Evolutionary conservation across 2,329 filamentous ascomycete genomes (phyloP).

Genomic region (Beauveria bassiana): DNA sequence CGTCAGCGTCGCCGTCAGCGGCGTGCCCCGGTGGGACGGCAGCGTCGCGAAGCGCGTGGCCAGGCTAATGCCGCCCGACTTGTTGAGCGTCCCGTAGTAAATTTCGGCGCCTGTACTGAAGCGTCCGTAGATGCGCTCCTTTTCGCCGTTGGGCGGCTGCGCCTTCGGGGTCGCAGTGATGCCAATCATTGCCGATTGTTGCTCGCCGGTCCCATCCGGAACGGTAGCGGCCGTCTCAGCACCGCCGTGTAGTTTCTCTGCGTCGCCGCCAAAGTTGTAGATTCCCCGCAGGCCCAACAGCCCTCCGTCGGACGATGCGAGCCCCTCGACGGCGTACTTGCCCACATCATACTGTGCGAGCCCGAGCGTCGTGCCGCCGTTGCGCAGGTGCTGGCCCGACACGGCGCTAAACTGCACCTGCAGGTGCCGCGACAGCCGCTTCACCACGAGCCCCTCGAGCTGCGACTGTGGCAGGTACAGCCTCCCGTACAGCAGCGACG

Average conservation of each 20-base stretch:
- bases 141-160: constrained; percentile 24
- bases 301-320: constrained; percentile 88
- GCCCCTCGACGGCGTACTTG: constrained; percentile 79
- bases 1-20: constrained; percentile 87
- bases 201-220: not conserved
- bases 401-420: constrained; percentile 77
- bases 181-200: not conserved
- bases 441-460: constrained; percentile 77
- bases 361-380: constrained; percentile 68
- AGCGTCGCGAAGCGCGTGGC: constrained; percentile 86
- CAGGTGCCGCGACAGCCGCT: constrained; percentile 66
- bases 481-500: constrained; percentile 65
- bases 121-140: constrained; percentile 64
- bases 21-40: constrained; percentile 71
- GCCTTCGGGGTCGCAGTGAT: not conserved
- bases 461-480: constrained; percentile 78
- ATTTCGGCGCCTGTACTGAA: constrained; percentile 88
- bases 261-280: constrained; percentile 86
- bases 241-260: constrained; percentile 21
- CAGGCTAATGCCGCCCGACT: constrained; percentile 83
- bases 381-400: constrained; percentile 61
- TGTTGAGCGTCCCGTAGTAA: constrained; percentile 93
- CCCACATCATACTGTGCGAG: constrained; percentile 76
- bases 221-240: not conserved
- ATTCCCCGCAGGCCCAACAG: constrained; percentile 80